phyloP scores from a whole-genome alignment of 345 rosid genomes.

The Mangifera indica region DNA sequence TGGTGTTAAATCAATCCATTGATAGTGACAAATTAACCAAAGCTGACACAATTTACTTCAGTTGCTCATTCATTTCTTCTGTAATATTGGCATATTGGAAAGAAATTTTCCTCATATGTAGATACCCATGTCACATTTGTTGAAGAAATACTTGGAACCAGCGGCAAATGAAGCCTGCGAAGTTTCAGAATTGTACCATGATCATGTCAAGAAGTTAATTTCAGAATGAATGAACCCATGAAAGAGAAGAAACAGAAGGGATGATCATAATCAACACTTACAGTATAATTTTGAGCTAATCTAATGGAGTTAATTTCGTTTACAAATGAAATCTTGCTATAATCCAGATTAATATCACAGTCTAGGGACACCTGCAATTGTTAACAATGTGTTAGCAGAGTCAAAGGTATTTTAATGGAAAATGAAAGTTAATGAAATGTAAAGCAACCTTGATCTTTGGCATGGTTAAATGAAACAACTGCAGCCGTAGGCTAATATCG shows the following conservation, averaged over 20 bases:
- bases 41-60: background rate
- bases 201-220: background rate
- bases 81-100: background rate
- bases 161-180: constrained; percentile 19
- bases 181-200: background rate
- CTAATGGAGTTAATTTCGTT: constrained; percentile 13
- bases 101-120: constrained; percentile 8
- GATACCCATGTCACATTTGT: constrained; percentile 32
- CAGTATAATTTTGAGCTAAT: constrained; percentile 21
- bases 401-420: background rate
- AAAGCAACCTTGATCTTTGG: constrained; percentile 32
- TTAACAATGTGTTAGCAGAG: background rate
- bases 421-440: constrained; percentile 10
- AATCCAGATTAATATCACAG: constrained; percentile 24
- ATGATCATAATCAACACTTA: constrained; percentile 16
- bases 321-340: constrained; percentile 21
- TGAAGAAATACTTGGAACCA: constrained; percentile 21
- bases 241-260: background rate
- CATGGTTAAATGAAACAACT: constrained; percentile 21
- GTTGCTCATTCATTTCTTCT: no score
- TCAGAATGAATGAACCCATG: background rate
- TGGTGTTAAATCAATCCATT: constrained; percentile 1
- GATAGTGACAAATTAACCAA: constrained; percentile 15
- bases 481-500: constrained; percentile 18
- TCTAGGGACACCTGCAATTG: constrained; percentile 29